Conservation (phyloP, 2,329 filamentous ascomycete genomes). For the Chrysosporium queenslandicum region DNA sequence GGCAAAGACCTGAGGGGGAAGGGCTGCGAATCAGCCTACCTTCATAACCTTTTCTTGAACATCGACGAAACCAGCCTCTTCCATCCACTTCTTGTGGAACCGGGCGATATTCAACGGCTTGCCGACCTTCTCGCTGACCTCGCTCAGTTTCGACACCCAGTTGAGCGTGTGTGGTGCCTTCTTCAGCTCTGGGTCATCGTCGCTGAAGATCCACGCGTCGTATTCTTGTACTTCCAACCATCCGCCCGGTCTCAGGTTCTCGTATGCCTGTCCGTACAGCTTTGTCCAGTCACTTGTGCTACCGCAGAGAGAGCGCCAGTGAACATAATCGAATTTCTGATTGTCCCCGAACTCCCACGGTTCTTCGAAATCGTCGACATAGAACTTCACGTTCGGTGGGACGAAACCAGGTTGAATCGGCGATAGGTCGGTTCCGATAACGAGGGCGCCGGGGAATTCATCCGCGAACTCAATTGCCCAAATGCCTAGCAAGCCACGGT, state of each 20-base stretch:
- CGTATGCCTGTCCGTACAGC: constrained; percentile 34
- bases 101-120: constrained; percentile 45
- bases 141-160: constrained; percentile 39
- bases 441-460: constrained; percentile 11
- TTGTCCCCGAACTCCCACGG: constrained; percentile 46
- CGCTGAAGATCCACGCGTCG: constrained; percentile 13
- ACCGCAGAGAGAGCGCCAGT: constrained; percentile 51
- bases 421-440: constrained; percentile 42
- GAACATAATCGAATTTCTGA: constrained; percentile 48
- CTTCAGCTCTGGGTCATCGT: constrained; percentile 13
- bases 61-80: constrained; percentile 49
- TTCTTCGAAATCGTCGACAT: constrained; percentile 57
- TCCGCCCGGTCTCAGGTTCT: constrained; percentile 48
- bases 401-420: constrained; percentile 57
- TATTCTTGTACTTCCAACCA: constrained; percentile 39
- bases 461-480: constrained; percentile 16
- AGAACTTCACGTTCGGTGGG: constrained; percentile 64
- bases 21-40: constrained; percentile 34
- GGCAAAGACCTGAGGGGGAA: not conserved
- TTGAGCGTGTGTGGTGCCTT: constrained; percentile 19
- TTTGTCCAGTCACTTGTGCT: constrained; percentile 40
- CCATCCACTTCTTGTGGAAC: constrained; percentile 44
- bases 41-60: constrained; percentile 45
- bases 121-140: constrained; percentile 38
- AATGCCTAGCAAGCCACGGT: constrained; percentile 1